Evolutionary conservation across 148 eudicot genomes (phyloP).

Genomic region (Camellia sinensis): DNA sequence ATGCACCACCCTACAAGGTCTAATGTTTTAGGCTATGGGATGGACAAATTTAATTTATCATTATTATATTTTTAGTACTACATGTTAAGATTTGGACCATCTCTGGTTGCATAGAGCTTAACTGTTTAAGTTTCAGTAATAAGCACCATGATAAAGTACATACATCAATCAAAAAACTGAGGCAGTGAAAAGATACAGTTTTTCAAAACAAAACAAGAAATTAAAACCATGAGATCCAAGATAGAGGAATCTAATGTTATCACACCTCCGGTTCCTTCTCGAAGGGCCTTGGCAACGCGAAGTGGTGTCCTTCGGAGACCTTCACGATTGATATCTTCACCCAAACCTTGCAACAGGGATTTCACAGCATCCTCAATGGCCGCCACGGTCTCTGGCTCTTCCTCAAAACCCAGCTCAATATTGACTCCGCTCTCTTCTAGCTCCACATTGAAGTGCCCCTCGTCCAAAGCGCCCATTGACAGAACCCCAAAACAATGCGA

Average conservation of each 20-base stretch:
- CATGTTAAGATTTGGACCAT: neutral
- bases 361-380: conserved; percentile 81
- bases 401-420: conserved; percentile 38
- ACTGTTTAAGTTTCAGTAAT: neutral
- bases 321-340: conserved; percentile 87
- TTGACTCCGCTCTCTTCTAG: conserved; percentile 48
- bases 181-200: neutral
- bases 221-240: neutral
- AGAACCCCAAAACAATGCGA: neutral
- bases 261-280: conserved; percentile 78
- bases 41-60: too few relatives aligned
- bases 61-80: too few relatives aligned
- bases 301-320: conserved; percentile 78
- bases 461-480: conserved; percentile 90
- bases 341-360: conserved; percentile 73
- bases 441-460: conserved; percentile 52
- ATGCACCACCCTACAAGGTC: too few relatives aligned
- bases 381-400: conserved; percentile 39
- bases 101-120: neutral
- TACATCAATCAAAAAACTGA: neutral
- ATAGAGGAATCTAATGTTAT: neutral
- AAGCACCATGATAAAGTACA: neutral
- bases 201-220: neutral
- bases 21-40: too few relatives aligned
- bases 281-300: conserved; percentile 90